Conservation (phyloP, 2,329 filamentous ascomycete species). For the Fusarium sp. region DNA sequence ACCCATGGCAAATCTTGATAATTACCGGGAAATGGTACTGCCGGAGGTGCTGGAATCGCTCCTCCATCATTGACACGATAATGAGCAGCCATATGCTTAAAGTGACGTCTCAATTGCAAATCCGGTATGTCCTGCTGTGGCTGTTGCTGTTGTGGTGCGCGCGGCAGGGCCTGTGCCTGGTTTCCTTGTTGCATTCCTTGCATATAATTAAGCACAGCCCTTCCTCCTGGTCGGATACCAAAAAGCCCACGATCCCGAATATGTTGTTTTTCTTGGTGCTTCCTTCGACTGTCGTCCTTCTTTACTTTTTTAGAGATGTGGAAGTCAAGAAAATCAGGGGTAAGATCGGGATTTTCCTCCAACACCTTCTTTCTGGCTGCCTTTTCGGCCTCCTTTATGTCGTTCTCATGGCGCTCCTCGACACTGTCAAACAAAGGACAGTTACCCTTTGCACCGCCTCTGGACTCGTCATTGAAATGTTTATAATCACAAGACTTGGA, state of each 20-base stretch:
- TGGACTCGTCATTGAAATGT: constrained; percentile 73
- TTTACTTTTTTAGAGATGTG: constrained; percentile 67
- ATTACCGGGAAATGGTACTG: background rate
- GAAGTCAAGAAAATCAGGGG: constrained; percentile 69
- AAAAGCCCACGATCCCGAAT: background rate
- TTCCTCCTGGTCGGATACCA: background rate
- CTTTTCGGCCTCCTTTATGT: constrained; percentile 72
- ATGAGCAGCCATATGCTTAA: constrained; percentile 10
- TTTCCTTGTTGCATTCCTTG: background rate
- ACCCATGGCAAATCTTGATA: background rate
- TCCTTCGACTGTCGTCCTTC: constrained; percentile 54
- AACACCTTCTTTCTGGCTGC: constrained; percentile 67
- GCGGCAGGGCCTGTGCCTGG: background rate
- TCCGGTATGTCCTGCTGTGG: background rate
- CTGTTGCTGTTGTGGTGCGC: background rate
- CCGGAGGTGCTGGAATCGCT: background rate
- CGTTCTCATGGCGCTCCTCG: constrained; percentile 70
- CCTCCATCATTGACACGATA: background rate
- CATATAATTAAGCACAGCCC: no score
- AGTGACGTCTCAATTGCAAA: background rate
- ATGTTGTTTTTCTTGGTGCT: background rate
- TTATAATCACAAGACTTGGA: constrained; percentile 73
- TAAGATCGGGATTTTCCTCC: constrained; percentile 71
- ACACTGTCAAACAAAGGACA: constrained; percentile 77
- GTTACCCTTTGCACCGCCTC: constrained; percentile 63